Base-by-base conservation (phyloP, 257 asterid genomes). In the Gentiana dahurica region DNA sequence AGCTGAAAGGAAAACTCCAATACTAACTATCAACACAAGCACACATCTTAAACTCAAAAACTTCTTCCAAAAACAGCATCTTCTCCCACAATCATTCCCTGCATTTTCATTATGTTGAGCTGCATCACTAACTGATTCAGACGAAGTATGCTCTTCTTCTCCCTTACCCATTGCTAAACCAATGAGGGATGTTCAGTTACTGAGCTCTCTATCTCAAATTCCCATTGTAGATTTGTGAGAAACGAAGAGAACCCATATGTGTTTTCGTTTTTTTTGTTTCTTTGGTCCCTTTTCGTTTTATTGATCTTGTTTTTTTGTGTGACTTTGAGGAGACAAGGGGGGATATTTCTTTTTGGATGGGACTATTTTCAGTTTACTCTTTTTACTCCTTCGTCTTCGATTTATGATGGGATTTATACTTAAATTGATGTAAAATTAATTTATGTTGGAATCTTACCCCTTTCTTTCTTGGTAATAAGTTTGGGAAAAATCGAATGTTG, bases 101-200 rank as follows among this genome's bases (percentile, higher is more conserved):
- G 62, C 68, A n/a, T 71, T 66, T 54, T 57, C 65, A 62, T 79
- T 57, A 56, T 74, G 71, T 55, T 66, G 84, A 33, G 81, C 86
- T 74, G 71, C 91, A 66, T 65, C 73, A 43, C 63, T 38, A 45
- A 81, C 63, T 80, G 88, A 68, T 34, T 36, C 46, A 4, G 80
- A 73, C 59, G 74, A 58, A 66, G 54, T 47, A 39, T 64, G 75
- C 59, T 59, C 94, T 54, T 79, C 78, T 62, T 81, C 94, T 41
- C 61, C 71, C 79, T 88, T 88, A n/a, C 97, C 97, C 97, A 88
- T 88, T 69, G 81, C 67, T 67, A 60, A 62, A 65, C 54, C 76
- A 86, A 83, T 86, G 93, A 61, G 80, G 84, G 79, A 24, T 24
- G 52, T 70, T 56, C 47, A 34, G 46, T 39, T 57, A 5, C 57